phyloP scores from a whole-genome alignment of 306 rosid genomes.

The Spatholobus suberectus region DNA sequence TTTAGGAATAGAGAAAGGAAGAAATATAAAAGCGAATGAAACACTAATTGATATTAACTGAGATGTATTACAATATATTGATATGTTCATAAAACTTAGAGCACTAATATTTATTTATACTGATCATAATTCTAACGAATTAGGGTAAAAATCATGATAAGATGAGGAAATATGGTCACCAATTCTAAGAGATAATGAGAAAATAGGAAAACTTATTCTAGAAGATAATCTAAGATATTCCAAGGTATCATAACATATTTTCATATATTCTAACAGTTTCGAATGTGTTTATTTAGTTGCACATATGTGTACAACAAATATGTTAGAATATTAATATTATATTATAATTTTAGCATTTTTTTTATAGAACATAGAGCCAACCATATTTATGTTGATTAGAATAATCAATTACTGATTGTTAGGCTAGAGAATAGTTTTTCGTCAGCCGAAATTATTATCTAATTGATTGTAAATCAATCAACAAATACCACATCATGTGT shows the following conservation, averaged over 20 bases:
- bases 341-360: neutral
- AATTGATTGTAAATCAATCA: neutral
- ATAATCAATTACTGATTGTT: neutral
- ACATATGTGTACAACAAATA: conserved; percentile 3
- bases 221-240: neutral
- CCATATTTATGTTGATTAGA: neutral
- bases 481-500: neutral
- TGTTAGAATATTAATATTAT: neutral
- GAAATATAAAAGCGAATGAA: neutral
- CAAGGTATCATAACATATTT: too few relatives aligned
- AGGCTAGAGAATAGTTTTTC: neutral
- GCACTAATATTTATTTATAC: neutral
- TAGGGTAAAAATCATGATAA: too few relatives aligned
- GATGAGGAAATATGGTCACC: too few relatives aligned
- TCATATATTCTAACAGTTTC: too few relatives aligned
- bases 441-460: neutral
- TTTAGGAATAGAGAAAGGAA: neutral
- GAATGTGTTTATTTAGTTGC: neutral
- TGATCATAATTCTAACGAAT: neutral
- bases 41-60: neutral
- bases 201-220: neutral
- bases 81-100: neutral
- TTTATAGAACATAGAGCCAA: neutral
- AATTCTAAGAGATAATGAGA: too few relatives aligned
- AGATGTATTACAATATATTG: neutral